Base-by-base conservation (phyloP, 2,329 filamentous ascomycete genomes). In the Colletotrichum neosansevieriae region DNA sequence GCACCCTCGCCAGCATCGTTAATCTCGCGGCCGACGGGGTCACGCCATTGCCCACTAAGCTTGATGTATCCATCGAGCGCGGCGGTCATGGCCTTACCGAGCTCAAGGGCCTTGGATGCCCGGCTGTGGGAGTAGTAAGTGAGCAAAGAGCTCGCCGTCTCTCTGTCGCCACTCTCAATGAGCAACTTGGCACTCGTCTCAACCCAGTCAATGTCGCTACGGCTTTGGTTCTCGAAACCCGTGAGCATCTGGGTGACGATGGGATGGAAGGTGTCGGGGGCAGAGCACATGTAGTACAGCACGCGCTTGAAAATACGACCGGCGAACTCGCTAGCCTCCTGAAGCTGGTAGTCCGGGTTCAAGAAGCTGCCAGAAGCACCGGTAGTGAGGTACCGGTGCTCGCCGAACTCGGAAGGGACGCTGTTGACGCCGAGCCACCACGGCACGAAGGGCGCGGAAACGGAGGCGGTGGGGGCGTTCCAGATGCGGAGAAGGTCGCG, bases 1-100 rank as follows among this genome's bases (percentile, higher is more conserved):
- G 72, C 73, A 1, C 76, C 76, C 32, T 76, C 71, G 6, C 75
- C 76, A 7, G 73, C 69, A 58, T 77, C 76, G 24, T 78, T 78
- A 40, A 79, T 79, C 50, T 73, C 54, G 36, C 77, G 77, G 10
- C 75, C 75, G 29, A 68, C 68, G 11, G 73, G 75, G 10, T 50
- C 49, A 45, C 65, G 69, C 74, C 73, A 76, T n/a, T 49, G 44
- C 1, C 73, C 73, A 0, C 67, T 69, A 4, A 75, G 64, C 70
- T 76, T 75, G 36, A 73, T 68, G 38, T 73, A 75, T 1, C 69
- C 70, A 13, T 75, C 74, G 34, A 75, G 68, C 5, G 73, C 71
- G 13, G 69, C 67, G 13, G 58, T 64, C 53, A 75, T 66, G 3
- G 62, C 70, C 42, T 68, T 51, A 1, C 74, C 74, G 3, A 76